phyloP scores from a whole-genome alignment of 1,284 basidiomycete genomes.

The Albatrellus sp. region DNA sequence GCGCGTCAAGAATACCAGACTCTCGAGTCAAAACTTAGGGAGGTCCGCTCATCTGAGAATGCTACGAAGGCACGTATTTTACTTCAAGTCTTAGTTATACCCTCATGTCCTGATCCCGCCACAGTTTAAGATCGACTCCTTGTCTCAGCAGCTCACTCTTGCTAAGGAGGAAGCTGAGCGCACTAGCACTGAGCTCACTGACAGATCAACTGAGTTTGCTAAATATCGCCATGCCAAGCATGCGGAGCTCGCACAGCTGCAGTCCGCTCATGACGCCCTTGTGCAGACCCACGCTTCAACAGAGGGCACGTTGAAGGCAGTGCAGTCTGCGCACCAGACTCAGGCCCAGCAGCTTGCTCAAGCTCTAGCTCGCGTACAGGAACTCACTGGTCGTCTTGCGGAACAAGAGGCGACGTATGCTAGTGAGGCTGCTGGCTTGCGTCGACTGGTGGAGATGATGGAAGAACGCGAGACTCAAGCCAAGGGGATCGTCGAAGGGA shows the following conservation, averaged over 20 bases:
- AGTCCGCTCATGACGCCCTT: constrained; percentile 59
- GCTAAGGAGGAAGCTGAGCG: constrained; percentile 63
- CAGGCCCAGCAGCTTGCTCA: constrained; percentile 61
- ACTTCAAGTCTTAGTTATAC: not conserved
- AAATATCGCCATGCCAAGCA: constrained; percentile 65
- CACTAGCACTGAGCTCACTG: constrained; percentile 41
- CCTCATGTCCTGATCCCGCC: constrained; percentile 1
- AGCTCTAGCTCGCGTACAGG: constrained; percentile 57
- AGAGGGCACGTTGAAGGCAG: constrained; percentile 51
- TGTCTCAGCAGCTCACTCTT: constrained; percentile 68
- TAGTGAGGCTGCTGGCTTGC: constrained; percentile 59
- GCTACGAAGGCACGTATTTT: constrained; percentile 42
- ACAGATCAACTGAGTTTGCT: constrained; percentile 62
- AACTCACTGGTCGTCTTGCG: constrained; percentile 60
- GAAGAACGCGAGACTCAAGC: constrained; percentile 74
- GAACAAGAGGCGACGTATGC: constrained; percentile 72
- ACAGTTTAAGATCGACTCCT: constrained; percentile 71
- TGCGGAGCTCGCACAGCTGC: constrained; percentile 60
- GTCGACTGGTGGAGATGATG: constrained; percentile 65
- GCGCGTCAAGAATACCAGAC: constrained; percentile 60
- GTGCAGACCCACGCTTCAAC: constrained; percentile 49
- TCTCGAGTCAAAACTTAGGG: constrained; percentile 54
- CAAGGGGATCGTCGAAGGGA: constrained; percentile 61
- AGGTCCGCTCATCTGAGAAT: constrained; percentile 57
- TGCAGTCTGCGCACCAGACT: constrained; percentile 56